Base-by-base conservation (phyloP, 352 stramenopile genomes). In the Hyaloperonospora arabidopsidis region DNA sequence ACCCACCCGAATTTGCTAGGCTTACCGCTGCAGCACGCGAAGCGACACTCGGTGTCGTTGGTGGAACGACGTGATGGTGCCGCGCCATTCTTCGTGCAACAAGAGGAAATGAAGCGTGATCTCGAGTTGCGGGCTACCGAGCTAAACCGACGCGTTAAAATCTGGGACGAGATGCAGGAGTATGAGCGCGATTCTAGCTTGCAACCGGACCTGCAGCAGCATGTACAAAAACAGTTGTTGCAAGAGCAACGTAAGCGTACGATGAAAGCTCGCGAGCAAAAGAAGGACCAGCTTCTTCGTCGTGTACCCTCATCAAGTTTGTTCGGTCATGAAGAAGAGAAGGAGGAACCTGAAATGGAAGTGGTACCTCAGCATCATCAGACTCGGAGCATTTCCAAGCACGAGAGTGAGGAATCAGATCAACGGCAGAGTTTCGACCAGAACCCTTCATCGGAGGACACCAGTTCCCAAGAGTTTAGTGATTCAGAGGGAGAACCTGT, bases 121-220 rank as follows among this genome's bases (percentile, higher is more conserved):
- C 43, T 69, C 28, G 65, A 69, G 39, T 1, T 69, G 7, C 65
- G 61, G 14, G 52, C 56, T 13, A 69, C 61, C n/a, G 65, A 72
- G 36, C 45, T 72, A 0, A 69, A 50, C 28, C 44, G 22, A 43
- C 65, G 65, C 17, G 65, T 69, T 2, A 49, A 62, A 23, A 15
- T 69, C 19, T 72, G 65, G 65, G 65, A 72, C 36, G 65, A 69
- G 17, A 67, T 72, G 52, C 65, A 70, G 45, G 40, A 67, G 22
- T 64, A 72, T 36, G 52, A 72, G 2, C 49, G 57, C 12, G 65
- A 72, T 22, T 63, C 58, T 3, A 61, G 65, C 36, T 39, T 66
- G n/a, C n/a, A 57, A 18, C 39, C 43, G 15, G 21, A 58, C 2
- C n/a, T 60, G 1, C 45, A 62, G 38, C 39, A 55, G 13, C 50